Evolutionary conservation across 495 filamentous ascomycete species (phyloP).

Genomic region (Tuber calosporum): DNA sequence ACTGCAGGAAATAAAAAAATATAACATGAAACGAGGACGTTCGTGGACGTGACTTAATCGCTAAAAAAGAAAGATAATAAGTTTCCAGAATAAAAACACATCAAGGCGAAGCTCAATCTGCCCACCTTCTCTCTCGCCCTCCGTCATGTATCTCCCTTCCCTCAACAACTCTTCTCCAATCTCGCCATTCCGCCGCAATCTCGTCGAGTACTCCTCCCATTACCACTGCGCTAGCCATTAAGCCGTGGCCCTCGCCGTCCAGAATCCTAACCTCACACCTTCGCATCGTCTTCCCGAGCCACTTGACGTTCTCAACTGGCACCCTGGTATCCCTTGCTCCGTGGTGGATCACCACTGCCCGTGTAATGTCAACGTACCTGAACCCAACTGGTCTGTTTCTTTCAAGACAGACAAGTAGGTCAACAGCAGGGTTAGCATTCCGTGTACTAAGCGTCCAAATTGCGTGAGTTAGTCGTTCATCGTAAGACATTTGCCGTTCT

Average conservation of each 20-base stretch:
- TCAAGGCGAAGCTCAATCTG: conserved; percentile 11
- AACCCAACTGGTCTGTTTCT: conserved; percentile 88
- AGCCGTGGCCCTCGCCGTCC: conserved; percentile 85
- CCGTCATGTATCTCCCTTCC: conserved; percentile 43
- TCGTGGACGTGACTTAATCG: not conserved
- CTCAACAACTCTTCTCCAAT: conserved; percentile 66
- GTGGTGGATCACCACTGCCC: conserved; percentile 86
- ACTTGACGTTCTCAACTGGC: conserved; percentile 87
- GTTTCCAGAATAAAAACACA: not conserved
- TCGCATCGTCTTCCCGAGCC: conserved; percentile 90
- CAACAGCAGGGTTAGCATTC: conserved; percentile 86
- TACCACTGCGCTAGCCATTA: conserved; percentile 90
- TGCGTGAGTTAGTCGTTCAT: conserved; percentile 74
- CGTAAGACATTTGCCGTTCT: conserved; percentile 73
- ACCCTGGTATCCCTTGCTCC: conserved; percentile 86
- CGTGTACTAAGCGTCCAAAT: conserved; percentile 94
- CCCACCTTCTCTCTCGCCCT: conserved; percentile 37
- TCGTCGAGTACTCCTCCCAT: conserved; percentile 92
- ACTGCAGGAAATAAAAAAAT: not conserved
- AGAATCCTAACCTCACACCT: conserved; percentile 84
- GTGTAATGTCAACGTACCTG: conserved; percentile 89
- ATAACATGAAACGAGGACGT: not conserved
- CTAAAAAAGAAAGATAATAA: not conserved
- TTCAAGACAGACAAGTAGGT: conserved; percentile 87
- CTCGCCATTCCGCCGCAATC: conserved; percentile 89